Evolutionary conservation across 495 filamentous ascomycete species (phyloP), one percentile per base, ranked within the genome.

Genomic region (Parmelia sp.): DNA sequence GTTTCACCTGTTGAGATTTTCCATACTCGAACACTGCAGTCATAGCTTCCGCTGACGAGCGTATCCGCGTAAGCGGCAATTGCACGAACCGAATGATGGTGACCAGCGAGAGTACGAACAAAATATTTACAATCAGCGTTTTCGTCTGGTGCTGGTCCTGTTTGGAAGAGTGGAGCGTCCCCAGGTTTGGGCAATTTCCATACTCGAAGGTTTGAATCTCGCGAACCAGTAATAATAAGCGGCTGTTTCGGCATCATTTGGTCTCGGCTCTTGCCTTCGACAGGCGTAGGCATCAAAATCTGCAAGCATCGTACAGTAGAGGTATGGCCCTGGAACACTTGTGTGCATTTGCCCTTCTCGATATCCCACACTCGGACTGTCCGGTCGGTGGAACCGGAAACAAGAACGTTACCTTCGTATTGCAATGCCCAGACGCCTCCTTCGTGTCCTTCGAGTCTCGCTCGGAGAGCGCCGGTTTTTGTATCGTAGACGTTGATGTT

Each of bases 401-500:
- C 94, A 27, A 99, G 77, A 17, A 88, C 90, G 70, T 97, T 96
- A 58, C 92, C 93, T 66, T 96, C 85, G 70, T 99, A 97, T 70
- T 99, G 92, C 37, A 99, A 80, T 56, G 94, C 94, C 94, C 94
- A 99, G 8, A 99, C 94, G 53, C 94, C 94, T 53, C 94, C 94
- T 70, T 99, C 95, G 71, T 99, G 94, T 25, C 94, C 94, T 71
- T 89, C 87, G 7, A 99, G 82, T 44, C 85, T 90, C 60, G 84
- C 88, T 64, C 90, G 85, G 58, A 96, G 75, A 62, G 88, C 88
- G 62, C 94, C 94, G 9, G 92, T 97, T 74, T 92, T 93, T 17
- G 94, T 99, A 71, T 97, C 92, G 73, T 97, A 99, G 49, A 99
- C 93, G 71, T 97, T 91, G 72, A 99, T 99, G 65, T 96, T 88